Base-by-base conservation (phyloP, 768 basidiomycete species). In the Psilocybe tampanensis region DNA sequence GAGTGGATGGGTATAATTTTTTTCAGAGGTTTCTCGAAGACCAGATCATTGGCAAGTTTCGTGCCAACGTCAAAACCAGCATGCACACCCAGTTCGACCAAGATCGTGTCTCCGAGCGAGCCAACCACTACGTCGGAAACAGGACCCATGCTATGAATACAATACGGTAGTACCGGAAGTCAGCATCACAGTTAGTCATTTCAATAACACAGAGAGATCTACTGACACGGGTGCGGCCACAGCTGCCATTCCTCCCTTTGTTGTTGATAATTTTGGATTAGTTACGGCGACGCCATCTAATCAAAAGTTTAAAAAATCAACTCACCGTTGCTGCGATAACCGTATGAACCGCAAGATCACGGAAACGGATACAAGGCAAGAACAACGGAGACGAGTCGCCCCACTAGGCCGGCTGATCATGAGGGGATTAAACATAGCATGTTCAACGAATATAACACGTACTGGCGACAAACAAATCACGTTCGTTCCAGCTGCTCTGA, bases 391-490 rank as follows among this genome's bases (percentile, higher is more conserved):
- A 84, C 3, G 84, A 86, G 62, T 87, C 84, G 0, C 84, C 84
- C 85, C 85, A 86, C 81, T 86, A 21, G 34, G 33, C 44, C 22
- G 42, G 48, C 13, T n/a, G 59, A 32, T n/a, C 22, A 52, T 42
- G 21, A 49, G 18, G 49, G 43, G 19, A 18, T 29, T 44, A 32
- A 33, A 39, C 47, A 24, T 36, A 18, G 19, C 13, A 44, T 33
- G 11, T 23, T 26, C 11, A 29, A 24, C 34, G 29, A 17, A 18
- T 48, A 21, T 33, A n/a, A 43, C 21, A 72, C 80, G 60, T 63
- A 86, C 83, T 47, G 85, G 85, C 17, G 85, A 86, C 33, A 87
- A 77, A 66, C 86, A 88, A 6, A 86, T 66, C 13, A 86, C 76
- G 43, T 71, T 83, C 2, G 80, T 85, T 4, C 85, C 84, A 21